Conservation (phyloP, 164 flowering plant species). For the Vitis amurensis region DNA sequence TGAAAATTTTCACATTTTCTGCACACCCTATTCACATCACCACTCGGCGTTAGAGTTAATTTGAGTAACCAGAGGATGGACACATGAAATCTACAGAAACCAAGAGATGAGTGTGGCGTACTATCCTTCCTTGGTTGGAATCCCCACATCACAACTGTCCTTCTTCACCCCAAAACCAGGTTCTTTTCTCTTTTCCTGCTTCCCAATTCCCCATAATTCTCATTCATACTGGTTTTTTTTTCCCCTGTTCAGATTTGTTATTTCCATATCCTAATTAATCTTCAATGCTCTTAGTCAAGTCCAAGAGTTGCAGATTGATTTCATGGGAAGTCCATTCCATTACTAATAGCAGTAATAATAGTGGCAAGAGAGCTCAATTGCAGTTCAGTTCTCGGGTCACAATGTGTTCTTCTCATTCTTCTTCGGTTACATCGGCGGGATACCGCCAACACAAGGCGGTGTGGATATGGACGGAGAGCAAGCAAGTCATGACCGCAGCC, state of each 20-base stretch:
- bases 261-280: neutral
- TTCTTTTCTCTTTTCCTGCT: neutral
- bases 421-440: no score
- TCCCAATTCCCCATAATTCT: neutral
- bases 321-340: neutral
- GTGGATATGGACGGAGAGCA: no score
- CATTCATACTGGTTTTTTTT: neutral
- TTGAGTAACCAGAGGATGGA: no score
- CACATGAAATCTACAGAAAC: neutral
- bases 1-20: no score
- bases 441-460: no score
- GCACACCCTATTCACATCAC: no score
- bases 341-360: neutral
- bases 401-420: neutral
- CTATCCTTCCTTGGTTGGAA: neutral
- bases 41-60: no score
- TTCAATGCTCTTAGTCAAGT: conserved; percentile 12
- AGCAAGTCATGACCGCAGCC: no score
- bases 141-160: conserved; percentile 3
- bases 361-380: neutral
- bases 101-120: conserved; percentile 6
- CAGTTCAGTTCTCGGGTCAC: neutral
- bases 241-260: neutral
- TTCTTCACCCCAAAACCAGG: conserved; percentile 13
- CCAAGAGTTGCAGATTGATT: conserved; percentile 18